Conservation (phyloP, 495 filamentous ascomycete species). For the Penicillium bovifimosum region DNA sequence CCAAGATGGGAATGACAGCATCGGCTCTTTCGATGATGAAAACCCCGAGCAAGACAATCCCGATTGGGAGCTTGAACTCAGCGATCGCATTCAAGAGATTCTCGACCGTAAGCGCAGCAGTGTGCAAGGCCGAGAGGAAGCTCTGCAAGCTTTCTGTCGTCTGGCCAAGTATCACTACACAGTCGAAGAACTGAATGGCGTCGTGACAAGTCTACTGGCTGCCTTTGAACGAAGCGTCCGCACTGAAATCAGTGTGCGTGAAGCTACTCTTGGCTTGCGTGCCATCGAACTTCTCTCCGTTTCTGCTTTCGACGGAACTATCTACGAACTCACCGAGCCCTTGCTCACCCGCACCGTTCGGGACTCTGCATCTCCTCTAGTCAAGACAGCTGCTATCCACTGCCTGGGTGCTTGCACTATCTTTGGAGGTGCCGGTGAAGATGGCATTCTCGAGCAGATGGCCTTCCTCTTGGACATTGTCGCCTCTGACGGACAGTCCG, state of each 20-base stretch:
- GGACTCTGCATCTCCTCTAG: slow-evolving; percentile 57
- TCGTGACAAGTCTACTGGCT: slow-evolving; percentile 59
- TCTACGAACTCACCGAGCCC: slow-evolving; percentile 59
- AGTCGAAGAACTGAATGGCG: slow-evolving; percentile 56
- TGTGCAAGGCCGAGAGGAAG: slow-evolving; percentile 70
- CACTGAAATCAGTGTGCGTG: slow-evolving; percentile 63
- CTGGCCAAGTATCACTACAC: slow-evolving; percentile 70
- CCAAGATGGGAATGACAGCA: slow-evolving; percentile 12
- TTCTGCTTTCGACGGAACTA: slow-evolving; percentile 61
- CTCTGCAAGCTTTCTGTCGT: slow-evolving; percentile 62
- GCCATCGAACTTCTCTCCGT: slow-evolving; percentile 74
- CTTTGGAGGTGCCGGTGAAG: slow-evolving; percentile 71
- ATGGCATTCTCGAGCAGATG: slow-evolving; percentile 70
- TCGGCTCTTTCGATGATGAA: slow-evolving; percentile 55
- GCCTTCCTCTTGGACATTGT: slow-evolving; percentile 80
- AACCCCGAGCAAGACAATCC: slow-evolving; percentile 51
- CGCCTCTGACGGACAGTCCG: slow-evolving; percentile 71
- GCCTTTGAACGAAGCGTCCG: slow-evolving; percentile 72
- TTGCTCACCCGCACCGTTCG: slow-evolving; percentile 64
- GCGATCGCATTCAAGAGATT: slow-evolving; percentile 71
- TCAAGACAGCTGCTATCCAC: slow-evolving; percentile 73
- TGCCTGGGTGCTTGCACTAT: slow-evolving; percentile 66
- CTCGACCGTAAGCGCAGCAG: slow-evolving; percentile 82
- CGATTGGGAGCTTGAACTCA: slow-evolving; percentile 62
- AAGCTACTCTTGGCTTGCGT: slow-evolving; percentile 64